phyloP scores from a whole-genome alignment of 192 early-diverging fungal genomes.

The Podila clonocystis region DNA sequence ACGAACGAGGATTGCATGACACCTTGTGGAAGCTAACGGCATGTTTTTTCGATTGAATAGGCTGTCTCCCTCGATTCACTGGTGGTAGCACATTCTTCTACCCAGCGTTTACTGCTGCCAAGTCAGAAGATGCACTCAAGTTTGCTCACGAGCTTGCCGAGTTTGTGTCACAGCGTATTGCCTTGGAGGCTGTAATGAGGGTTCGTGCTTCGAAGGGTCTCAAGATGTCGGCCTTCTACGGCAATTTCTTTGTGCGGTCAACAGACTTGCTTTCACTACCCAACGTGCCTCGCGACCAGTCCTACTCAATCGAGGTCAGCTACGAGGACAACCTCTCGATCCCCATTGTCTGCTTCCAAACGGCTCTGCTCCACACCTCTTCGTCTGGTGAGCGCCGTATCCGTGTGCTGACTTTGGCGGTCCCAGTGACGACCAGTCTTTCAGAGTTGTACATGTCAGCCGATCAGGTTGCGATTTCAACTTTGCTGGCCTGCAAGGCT shows the following conservation, averaged over 20 bases:
- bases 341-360: slow-evolving; percentile 93
- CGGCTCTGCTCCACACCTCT: slow-evolving; percentile 91
- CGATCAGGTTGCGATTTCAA: slow-evolving; percentile 86
- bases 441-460: slow-evolving; percentile 84
- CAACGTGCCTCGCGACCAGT: slow-evolving; percentile 92
- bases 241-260: slow-evolving; percentile 97
- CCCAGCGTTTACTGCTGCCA: slow-evolving; percentile 85
- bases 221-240: slow-evolving; percentile 90
- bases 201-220: slow-evolving; percentile 92
- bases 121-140: slow-evolving; percentile 84
- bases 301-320: slow-evolving; percentile 85
- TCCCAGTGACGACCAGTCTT: slow-evolving; percentile 87
- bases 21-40: not conserved
- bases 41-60: slow-evolving; percentile 44
- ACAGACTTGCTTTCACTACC: slow-evolving; percentile 92
- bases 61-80: slow-evolving; percentile 82
- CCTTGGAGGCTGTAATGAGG: slow-evolving; percentile 92
- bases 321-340: slow-evolving; percentile 80
- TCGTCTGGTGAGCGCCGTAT: slow-evolving; percentile 90
- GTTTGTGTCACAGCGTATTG: slow-evolving; percentile 81
- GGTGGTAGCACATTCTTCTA: slow-evolving; percentile 92
- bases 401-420: slow-evolving; percentile 87
- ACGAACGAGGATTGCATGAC: no score
- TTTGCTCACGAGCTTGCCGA: slow-evolving; percentile 86
- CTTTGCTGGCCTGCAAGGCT: slow-evolving; percentile 88